Evolutionary conservation across 768 basidiomycete species (phyloP).

Genomic region (Suillus bovinus): DNA sequence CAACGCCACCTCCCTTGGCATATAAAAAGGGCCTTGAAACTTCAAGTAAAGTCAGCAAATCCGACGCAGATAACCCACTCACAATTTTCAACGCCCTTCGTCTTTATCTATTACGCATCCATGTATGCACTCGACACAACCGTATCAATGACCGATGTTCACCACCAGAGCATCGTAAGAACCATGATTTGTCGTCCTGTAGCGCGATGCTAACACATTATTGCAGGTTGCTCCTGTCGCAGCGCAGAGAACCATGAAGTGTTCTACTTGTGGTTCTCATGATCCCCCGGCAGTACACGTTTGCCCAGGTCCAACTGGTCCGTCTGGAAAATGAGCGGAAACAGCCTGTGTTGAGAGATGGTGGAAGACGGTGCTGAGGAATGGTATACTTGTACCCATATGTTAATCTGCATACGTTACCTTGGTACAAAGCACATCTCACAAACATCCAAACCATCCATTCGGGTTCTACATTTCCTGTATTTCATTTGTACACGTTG

Average conservation of each 20-base stretch:
- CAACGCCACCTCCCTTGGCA: background rate
- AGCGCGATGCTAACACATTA: background rate
- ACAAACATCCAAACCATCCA: background rate
- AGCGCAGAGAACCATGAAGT: constrained; percentile 4
- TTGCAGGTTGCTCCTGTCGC: background rate
- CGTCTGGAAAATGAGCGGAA: background rate
- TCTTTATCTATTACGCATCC: background rate
- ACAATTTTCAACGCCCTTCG: background rate
- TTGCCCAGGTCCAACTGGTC: constrained; percentile 6
- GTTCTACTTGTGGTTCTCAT: constrained; percentile 8
- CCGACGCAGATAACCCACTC: background rate
- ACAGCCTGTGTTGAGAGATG: background rate
- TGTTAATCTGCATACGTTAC: background rate
- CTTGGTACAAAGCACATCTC: background rate
- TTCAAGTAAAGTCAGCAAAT: background rate
- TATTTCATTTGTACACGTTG: background rate
- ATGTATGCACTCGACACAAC: background rate
- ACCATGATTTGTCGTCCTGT: background rate
- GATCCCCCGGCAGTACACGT: constrained; percentile 5
- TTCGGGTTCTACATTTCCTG: too few relatives aligned
- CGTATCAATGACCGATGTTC: background rate
- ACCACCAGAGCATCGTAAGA: background rate
- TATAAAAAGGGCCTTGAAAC: background rate
- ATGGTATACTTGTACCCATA: background rate
- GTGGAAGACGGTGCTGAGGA: background rate